Base-by-base conservation (phyloP, 495 filamentous ascomycete genomes). In the Podospora comata region DNA sequence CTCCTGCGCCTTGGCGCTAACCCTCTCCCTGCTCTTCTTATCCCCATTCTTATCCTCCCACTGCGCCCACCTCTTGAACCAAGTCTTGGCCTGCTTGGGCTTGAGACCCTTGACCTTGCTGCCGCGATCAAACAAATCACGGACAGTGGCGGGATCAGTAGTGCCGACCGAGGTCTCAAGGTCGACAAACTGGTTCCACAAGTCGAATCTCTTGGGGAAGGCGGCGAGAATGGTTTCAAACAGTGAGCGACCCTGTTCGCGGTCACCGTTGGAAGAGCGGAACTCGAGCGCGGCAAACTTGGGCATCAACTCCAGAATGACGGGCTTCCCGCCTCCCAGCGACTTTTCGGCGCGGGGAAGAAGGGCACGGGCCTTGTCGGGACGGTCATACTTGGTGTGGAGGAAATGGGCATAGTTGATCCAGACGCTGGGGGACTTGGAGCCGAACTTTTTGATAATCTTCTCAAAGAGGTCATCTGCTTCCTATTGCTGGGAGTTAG, bases 381-480 rank as follows among this genome's bases (percentile, higher is more conserved):
- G 87, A n/a, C 85, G 82, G 67, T 85, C 81, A 60, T 86, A 78
- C 28, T 84, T 89, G 64, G 87, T 86, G 80, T 94, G 89, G 54
- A 98, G 85, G 87, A 97, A 97, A 74, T 88, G 91, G 57, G 94
- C 94, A 79, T 97, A 97, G 83, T 97, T 97, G 81, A 92, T 81
- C 89, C 92, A 97, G 77, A 97, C 87, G 60, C 89, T 84, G 19
- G 90, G 88, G 13, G 88, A 87, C 61, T 87, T 85, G 68, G 87
- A 89, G 72, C 94, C 89, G 79, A 94, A 96, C 78, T 93, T 95
- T 82, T 94, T 95, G 74, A 92, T 81, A 70, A 94, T 88, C 32
- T 84, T 79, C 75, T 91, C 89, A 84, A 97, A 98, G 73, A 98
- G 88, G 11, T 87, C 87, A 75, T 95, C 93, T 53, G 95, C 94